Evolutionary conservation across 2,329 filamentous ascomycete species (phyloP), one percentile per base, ranked within the genome.

Genomic region (Fusarium hainanense): DNA sequence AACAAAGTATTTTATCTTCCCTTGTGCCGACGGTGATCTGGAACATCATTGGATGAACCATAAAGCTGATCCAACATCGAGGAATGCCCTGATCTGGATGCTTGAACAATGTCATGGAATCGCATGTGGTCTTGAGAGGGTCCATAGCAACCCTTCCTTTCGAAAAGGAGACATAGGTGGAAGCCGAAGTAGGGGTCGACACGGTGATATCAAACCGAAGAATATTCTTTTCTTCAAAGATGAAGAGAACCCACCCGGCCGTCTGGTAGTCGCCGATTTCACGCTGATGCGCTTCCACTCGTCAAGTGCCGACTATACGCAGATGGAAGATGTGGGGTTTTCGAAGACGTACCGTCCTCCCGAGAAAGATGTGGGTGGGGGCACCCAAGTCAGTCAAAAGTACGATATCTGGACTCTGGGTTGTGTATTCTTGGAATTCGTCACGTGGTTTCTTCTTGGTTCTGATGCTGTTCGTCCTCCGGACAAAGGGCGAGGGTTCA

Each of bases 341-440:
- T 32, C 50, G 1, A 0, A 1, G 3, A 48, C 58, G 2, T 60
- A 49, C 4, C 30, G n/a, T 9, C 50, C 58, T 13, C 58, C 58
- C 2, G 50, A 55, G 25, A 40, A 20, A 13, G 49, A 25, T 0
- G 18, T 0, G 11, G n/a, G 9, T 3, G 3, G 3, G 1, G 7
- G 25, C 4, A 20, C 16, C 3, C 4, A 2, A 3, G 51, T 49
- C 11, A 60, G 1, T 13, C 58, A 60, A 9, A 49, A 13, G 28
- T 60, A 49, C n/a, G 58, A 60, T 4, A 55, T 44, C 43, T 60
- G 58, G 58, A 60, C 50, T 0, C 8, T 60, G 4, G 58, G 50
- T 5, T 60, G 58, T 16, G 58, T 55, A 14, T 60, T 55, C 20
- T 27, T 60, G 4, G 58, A 60, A 18, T 60, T 55, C 5, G 49